Conservation (phyloP, 2,329 filamentous ascomycete genomes). For the Nemania sp. region DNA sequence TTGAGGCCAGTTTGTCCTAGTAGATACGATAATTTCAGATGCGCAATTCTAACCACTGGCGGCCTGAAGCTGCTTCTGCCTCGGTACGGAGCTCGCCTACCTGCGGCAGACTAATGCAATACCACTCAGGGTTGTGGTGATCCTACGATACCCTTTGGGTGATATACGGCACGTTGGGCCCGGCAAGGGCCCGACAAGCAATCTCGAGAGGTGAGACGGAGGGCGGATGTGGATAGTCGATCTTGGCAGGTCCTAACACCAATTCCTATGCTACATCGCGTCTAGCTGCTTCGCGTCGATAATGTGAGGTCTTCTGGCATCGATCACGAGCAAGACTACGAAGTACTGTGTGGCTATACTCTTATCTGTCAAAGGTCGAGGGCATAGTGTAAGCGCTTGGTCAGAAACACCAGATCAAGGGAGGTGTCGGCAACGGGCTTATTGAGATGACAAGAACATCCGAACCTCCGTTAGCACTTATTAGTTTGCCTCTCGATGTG, state of each 20-base stretch:
- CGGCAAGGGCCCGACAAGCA: not conserved
- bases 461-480: too few species aligned
- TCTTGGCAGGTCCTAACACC: not conserved
- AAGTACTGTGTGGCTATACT: too few species aligned
- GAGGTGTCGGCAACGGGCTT: not conserved
- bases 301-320: not conserved
- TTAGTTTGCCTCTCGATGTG: too few species aligned
- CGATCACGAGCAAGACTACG: too few species aligned
- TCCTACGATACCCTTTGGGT: not conserved
- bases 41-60: not conserved
- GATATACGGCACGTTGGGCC: too few species aligned
- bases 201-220: not conserved
- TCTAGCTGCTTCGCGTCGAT: not conserved
- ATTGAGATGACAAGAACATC: not conserved
- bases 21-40: constrained; percentile 1
- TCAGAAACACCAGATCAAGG: not conserved
- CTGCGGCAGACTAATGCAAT: constrained; percentile 16
- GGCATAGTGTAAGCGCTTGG: too few species aligned
- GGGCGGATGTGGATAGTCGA: not conserved
- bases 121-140: constrained; percentile 3
- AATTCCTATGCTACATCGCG: too few species aligned
- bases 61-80: not conserved
- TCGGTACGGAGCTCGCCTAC: constrained; percentile 11
- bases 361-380: too few species aligned
- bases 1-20: not conserved